These are phyloP conservation scores for Hyphodiscus hymeniophilus DNA, from an alignment of 495 filamentous ascomycete species.

Conservation along the genomic window DNA sequence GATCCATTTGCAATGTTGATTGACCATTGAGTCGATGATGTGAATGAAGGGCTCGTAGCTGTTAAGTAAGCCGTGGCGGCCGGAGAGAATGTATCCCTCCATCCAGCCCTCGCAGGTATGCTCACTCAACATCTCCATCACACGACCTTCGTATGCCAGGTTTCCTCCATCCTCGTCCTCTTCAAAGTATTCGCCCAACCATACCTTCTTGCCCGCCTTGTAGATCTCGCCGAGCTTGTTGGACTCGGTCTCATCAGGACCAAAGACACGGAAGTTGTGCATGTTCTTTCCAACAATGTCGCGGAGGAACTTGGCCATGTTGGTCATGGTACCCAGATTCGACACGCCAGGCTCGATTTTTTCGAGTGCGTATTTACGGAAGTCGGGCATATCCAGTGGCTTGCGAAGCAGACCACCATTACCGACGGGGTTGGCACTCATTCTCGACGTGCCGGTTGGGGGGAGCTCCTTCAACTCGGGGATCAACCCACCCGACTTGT, in stretches of 20 bases:
- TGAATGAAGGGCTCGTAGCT: constrained; percentile 75
- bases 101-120: constrained; percentile 73
- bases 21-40: constrained; percentile 72
- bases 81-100: constrained; percentile 64
- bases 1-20: constrained; percentile 75
- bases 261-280: constrained; percentile 61
- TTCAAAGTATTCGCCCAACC: constrained; percentile 60
- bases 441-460: constrained; percentile 51
- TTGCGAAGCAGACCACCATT: constrained; percentile 58
- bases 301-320: constrained; percentile 54
- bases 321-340: constrained; percentile 48
- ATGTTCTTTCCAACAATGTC: constrained; percentile 53
- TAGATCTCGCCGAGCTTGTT: constrained; percentile 65
- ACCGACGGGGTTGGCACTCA: constrained; percentile 65
- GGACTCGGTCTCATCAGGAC: constrained; percentile 68
- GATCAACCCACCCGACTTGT: constrained; percentile 46
- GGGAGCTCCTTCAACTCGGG: constrained; percentile 51
- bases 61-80: constrained; percentile 64
- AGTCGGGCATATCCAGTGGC: constrained; percentile 56
- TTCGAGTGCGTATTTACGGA: constrained; percentile 49
- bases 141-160: constrained; percentile 51
- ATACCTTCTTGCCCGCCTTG: constrained; percentile 29
- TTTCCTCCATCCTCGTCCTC: constrained; percentile 53
- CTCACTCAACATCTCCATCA: constrained; percentile 73
- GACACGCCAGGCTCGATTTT: constrained; percentile 31